A percentile compares a stretch with the other conserved stretches of the same genome.
Conservation (phyloP, 306 rosid genomes). For the Begonia loranthoides region DNA sequence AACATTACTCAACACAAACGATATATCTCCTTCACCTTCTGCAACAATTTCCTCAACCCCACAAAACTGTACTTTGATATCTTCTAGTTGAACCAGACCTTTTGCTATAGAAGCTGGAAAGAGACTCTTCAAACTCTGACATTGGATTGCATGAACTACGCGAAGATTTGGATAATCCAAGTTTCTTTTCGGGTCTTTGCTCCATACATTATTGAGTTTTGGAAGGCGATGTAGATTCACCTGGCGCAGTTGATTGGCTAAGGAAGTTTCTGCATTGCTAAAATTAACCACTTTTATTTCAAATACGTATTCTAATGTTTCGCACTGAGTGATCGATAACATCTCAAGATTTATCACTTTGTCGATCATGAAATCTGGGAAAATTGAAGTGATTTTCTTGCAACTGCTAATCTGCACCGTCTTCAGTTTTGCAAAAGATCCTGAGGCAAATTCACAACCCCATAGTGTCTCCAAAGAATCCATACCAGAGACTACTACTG, state of each 20-base stretch:
- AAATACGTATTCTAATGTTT: conserved; percentile 5
- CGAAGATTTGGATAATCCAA: conserved; percentile 5
- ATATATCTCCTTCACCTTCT: not conserved
- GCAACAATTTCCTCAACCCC: conserved; percentile 13
- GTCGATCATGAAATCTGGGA: conserved; percentile 2
- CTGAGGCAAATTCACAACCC: conserved; percentile 5
- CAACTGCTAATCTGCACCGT: conserved; percentile 4
- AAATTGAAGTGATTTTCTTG: not conserved
- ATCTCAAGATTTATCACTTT: conserved; percentile 8
- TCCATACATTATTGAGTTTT: conserved; percentile 17
- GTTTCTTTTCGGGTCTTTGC: conserved; percentile 7
- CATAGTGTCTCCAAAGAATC: conserved; percentile 12
- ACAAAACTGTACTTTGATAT: conserved; percentile 8
- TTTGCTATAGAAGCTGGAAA: conserved; percentile 13
- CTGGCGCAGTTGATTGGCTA: conserved; percentile 4
- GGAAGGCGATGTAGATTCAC: conserved; percentile 14
- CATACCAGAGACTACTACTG: conserved; percentile 8
- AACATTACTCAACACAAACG: not conserved
- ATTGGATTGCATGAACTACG: not conserved
- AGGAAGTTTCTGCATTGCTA: not conserved
- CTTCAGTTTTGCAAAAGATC: conserved; percentile 4
- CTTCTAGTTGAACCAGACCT: conserved; percentile 5
- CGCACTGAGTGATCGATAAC: conserved; percentile 9
- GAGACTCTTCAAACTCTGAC: conserved; percentile 9
- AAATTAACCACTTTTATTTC: not conserved